phyloP scores from a whole-genome alignment of 345 rosid genomes.

The Salix udensis region DNA sequence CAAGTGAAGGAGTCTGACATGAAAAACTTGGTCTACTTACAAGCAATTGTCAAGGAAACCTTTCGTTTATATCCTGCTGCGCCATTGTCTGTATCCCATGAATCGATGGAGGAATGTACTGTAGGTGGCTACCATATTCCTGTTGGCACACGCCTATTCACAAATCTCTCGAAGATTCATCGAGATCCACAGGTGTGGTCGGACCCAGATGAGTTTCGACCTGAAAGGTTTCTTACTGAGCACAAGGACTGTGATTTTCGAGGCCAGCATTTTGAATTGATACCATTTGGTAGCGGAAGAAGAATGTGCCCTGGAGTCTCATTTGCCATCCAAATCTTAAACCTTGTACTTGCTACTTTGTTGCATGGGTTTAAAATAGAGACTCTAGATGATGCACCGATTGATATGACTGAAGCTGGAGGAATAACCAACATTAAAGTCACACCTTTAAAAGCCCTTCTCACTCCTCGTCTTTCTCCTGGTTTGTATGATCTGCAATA shows the following conservation, averaged over 20 bases:
- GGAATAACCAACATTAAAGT: slow-evolving; percentile 22
- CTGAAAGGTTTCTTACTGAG: slow-evolving; percentile 9
- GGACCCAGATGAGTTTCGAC: background rate
- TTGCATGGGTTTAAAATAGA: slow-evolving; percentile 4
- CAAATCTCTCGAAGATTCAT: slow-evolving; percentile 9
- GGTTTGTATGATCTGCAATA: background rate
- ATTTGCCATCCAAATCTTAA: background rate
- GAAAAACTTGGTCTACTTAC: slow-evolving; percentile 22
- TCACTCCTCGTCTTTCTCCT: slow-evolving; percentile 12
- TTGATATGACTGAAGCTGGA: slow-evolving; percentile 8
- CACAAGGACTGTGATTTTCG: slow-evolving; percentile 1
- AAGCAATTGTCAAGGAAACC: slow-evolving; percentile 26
- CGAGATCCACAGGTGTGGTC: slow-evolving; percentile 11
- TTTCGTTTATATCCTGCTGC: slow-evolving; percentile 16
- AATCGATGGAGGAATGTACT: slow-evolving; percentile 11
- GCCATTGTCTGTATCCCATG: background rate
- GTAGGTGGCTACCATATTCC: slow-evolving; percentile 14
- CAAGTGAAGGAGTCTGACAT: slow-evolving; percentile 23
- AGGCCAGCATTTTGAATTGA: background rate
- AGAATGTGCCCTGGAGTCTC: slow-evolving; percentile 7
- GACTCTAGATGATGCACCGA: background rate
- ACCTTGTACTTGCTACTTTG: background rate
- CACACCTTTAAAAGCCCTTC: slow-evolving; percentile 19
- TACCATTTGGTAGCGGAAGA: slow-evolving; percentile 10
- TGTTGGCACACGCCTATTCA: slow-evolving; percentile 3